phyloP scores from a whole-genome alignment of 305 asterid species.

The Plantago rigida region DNA sequence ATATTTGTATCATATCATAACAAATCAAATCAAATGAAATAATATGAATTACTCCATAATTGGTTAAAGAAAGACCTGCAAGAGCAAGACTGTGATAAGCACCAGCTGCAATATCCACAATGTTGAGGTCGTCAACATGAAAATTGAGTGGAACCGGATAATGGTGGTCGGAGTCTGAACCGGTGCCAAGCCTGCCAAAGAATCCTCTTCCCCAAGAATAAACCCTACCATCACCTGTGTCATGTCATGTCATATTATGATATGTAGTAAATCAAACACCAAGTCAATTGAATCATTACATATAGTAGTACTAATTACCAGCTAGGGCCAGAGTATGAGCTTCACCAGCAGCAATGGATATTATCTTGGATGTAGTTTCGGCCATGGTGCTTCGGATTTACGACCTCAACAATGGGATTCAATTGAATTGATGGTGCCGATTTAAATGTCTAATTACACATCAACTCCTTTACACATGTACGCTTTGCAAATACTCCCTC shows the following conservation, averaged over 20 bases:
- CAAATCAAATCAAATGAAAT: no score
- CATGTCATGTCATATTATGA: no score
- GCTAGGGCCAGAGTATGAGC: slow-evolving; percentile 81
- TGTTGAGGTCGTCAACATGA: slow-evolving; percentile 43
- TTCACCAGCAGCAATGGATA: slow-evolving; percentile 64
- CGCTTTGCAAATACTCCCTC: no score
- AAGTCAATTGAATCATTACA: not conserved
- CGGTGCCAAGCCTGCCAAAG: slow-evolving; percentile 72
- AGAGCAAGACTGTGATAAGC: slow-evolving; percentile 89
- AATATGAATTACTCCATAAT: no score
- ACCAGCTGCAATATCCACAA: slow-evolving; percentile 74
- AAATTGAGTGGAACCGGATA: slow-evolving; percentile 42
- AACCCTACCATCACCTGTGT: slow-evolving; percentile 65
- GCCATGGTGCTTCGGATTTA: not conserved
- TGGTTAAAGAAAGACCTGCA: slow-evolving; percentile 41
- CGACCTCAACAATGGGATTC: no score
- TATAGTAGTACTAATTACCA: slow-evolving; percentile 29
- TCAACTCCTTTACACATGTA: no score
- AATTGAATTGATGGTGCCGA: no score
- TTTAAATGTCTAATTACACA: no score
- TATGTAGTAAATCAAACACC: no score
- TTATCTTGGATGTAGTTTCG: slow-evolving; percentile 28
- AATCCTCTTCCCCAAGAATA: slow-evolving; percentile 96
- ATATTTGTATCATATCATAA: no score
- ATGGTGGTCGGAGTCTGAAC: slow-evolving; percentile 53